These are phyloP conservation scores for Solanum sparsipilum DNA, from an alignment of 257 asterid species.

Conservation along the genomic window DNA sequence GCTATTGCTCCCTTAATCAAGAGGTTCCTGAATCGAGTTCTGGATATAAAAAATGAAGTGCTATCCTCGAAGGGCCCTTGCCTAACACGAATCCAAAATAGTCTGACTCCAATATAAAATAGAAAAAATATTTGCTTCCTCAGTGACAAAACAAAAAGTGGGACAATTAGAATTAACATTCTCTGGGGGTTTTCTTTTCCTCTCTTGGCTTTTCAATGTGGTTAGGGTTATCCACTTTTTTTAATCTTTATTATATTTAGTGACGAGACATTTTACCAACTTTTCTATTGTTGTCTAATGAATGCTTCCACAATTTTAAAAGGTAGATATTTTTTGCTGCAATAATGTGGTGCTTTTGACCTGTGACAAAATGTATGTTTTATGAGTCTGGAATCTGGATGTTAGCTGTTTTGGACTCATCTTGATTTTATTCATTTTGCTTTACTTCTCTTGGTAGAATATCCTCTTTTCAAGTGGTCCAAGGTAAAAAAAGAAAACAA, in stretches of 20 bases:
- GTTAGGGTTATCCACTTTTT: neutral
- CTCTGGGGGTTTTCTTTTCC: neutral
- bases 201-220: neutral
- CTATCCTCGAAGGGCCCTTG: too few species aligned
- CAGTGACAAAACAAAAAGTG: neutral
- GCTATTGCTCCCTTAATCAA: too few species aligned
- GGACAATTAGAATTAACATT: neutral
- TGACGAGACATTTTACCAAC: neutral
- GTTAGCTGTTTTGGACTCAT: neutral
- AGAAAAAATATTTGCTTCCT: neutral
- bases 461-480: neutral
- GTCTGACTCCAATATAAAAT: too few species aligned
- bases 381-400: neutral
- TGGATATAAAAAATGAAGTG: too few species aligned
- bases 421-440: neutral
- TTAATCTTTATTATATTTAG: neutral
- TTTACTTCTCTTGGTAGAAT: neutral
- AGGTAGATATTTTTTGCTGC: neutral
- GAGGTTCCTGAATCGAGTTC: too few species aligned
- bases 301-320: neutral
- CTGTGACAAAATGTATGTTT: neutral
- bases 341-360: neutral
- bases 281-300: constrained; percentile 24
- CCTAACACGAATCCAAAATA: too few species aligned
- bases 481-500: neutral